Evolutionary conservation across 345 rosid genomes (phyloP).

Genomic region (Microthlaspi erraticum): DNA sequence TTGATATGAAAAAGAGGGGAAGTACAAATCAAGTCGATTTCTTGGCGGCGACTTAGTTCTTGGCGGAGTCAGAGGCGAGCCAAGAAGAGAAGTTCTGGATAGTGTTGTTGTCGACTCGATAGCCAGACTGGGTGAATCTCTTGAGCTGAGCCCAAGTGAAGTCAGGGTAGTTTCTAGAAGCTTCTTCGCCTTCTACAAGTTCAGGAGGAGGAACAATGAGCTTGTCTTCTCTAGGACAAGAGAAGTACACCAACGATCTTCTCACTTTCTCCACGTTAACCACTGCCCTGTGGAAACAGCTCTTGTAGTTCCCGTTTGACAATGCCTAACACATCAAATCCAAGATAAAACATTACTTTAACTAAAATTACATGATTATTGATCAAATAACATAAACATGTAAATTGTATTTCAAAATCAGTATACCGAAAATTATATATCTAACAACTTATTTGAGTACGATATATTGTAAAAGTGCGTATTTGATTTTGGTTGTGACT

Average conservation of each 20-base stretch:
- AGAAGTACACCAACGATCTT: constrained; percentile 52
- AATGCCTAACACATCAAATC: constrained; percentile 49
- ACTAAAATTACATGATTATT: not conserved
- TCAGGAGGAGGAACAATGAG: constrained; percentile 49
- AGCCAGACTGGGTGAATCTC: constrained; percentile 49
- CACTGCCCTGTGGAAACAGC: constrained; percentile 57
- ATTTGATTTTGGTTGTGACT: not conserved
- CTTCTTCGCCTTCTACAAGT: constrained; percentile 28
- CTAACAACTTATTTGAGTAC: not conserved
- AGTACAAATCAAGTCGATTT: constrained; percentile 5
- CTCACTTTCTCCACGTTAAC: constrained; percentile 50
- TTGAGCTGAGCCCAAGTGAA: constrained; percentile 53
- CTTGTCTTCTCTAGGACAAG: constrained; percentile 55
- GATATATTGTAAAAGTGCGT: not conserved
- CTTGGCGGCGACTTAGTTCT: constrained; percentile 2
- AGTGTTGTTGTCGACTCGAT: constrained; percentile 47
- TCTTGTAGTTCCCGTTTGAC: constrained; percentile 55
- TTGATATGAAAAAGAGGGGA: not conserved
- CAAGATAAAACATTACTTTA: not conserved
- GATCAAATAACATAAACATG: not conserved
- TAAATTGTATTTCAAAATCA: not conserved
- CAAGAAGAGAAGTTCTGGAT: constrained; percentile 46
- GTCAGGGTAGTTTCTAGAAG: constrained; percentile 49
- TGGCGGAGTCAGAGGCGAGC: constrained; percentile 30
- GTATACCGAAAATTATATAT: not conserved